These are phyloP conservation scores for Cutaneotrichosporon dermatis DNA, from an alignment of 1,284 basidiomycete species.

Conservation along the genomic window DNA sequence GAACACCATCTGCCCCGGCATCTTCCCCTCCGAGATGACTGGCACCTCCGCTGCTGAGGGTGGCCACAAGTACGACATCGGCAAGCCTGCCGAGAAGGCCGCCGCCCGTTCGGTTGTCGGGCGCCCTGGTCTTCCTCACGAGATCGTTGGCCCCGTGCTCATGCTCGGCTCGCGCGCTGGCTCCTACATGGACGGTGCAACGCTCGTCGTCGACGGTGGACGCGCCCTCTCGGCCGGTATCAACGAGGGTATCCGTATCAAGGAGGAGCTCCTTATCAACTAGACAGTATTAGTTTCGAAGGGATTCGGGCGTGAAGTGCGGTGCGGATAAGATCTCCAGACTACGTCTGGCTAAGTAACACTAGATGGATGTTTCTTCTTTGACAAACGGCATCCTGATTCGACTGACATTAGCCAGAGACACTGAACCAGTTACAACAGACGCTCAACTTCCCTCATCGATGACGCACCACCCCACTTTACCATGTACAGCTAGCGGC, in stretches of 20 bases:
- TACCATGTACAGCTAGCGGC: too few relatives aligned
- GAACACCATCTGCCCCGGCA: conserved; percentile 38
- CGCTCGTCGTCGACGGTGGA: conserved; percentile 45
- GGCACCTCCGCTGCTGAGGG: conserved; percentile 17
- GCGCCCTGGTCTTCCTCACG: conserved; percentile 40
- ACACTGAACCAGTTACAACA: too few relatives aligned
- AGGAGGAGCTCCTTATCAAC: conserved; percentile 27
- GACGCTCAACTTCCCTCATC: too few relatives aligned
- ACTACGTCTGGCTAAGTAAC: too few relatives aligned
- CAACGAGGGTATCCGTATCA: conserved; percentile 31
- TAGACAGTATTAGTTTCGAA: not conserved
- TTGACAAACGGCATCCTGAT: too few relatives aligned
- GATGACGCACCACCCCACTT: too few relatives aligned
- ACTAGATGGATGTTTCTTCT: too few relatives aligned
- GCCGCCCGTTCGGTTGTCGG: conserved; percentile 36
- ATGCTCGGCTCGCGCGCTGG: conserved; percentile 41
- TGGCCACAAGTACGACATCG: conserved; percentile 25
- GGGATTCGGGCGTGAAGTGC: too few relatives aligned
- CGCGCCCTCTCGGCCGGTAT: conserved; percentile 38
- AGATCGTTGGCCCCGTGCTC: conserved; percentile 45
- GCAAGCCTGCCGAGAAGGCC: conserved; percentile 21
- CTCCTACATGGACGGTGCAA: conserved; percentile 41
- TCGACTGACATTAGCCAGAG: too few relatives aligned
- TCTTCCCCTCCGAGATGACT: conserved; percentile 44
- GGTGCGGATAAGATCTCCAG: too few relatives aligned